Evolutionary conservation across 108 stramenopile species (phyloP).

Genomic region (Cyclotella atomus): DNA sequence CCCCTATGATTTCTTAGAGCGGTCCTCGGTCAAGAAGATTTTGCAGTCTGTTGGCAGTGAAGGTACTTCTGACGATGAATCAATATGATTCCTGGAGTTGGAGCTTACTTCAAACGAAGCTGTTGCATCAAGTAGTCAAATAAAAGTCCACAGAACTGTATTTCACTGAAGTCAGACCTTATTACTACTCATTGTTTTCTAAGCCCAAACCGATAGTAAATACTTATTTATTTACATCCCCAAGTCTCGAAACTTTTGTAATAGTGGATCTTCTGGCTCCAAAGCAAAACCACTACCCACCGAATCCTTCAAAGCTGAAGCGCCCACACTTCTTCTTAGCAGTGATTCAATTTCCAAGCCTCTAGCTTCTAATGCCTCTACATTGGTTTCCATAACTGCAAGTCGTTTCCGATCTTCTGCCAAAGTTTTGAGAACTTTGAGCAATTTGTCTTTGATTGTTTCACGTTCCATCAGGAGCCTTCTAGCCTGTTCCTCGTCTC

Average conservation of each 20-base stretch:
- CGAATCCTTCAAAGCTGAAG: slow-evolving; percentile 56
- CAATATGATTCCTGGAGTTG: background rate
- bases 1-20: slow-evolving; percentile 48
- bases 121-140: too few species aligned
- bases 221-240: slow-evolving; percentile 41
- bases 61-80: background rate
- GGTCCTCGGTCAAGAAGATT: background rate
- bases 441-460: slow-evolving; percentile 65
- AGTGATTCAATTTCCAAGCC: slow-evolving; percentile 77
- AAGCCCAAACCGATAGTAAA: too few species aligned
- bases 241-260: slow-evolving; percentile 79
- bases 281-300: slow-evolving; percentile 37
- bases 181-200: too few species aligned
- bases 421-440: slow-evolving; percentile 58
- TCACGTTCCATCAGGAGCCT: slow-evolving; percentile 65
- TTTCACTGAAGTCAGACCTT: too few species aligned
- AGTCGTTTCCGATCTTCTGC: slow-evolving; percentile 70
- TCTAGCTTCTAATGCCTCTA: slow-evolving; percentile 65
- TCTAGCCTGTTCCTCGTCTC: slow-evolving; percentile 69
- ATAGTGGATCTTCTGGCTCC: slow-evolving; percentile 71
- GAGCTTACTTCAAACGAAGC: background rate
- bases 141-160: too few species aligned
- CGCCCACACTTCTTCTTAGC: slow-evolving; percentile 70
- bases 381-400: slow-evolving; percentile 70
- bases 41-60: background rate